phyloP scores from a whole-genome alignment of 495 filamentous ascomycete species.

The Xylaria flabelliformis region DNA sequence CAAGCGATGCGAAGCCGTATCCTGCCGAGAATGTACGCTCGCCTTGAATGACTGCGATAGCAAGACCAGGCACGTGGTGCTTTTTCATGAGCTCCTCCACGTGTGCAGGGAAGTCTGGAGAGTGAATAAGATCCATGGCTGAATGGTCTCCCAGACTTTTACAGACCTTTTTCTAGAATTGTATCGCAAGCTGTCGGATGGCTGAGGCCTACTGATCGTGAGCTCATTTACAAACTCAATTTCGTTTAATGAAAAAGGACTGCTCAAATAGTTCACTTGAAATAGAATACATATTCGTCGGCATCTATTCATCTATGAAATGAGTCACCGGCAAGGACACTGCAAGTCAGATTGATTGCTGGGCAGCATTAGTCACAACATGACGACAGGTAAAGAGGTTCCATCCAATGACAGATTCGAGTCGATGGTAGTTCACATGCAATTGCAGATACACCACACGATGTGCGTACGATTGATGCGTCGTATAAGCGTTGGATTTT shows the following conservation, averaged over 20 bases:
- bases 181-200: neutral
- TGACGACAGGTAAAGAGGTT: neutral
- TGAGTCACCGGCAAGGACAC: constrained; percentile 17
- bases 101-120: constrained; percentile 20
- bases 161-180: neutral
- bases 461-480: neutral
- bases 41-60: constrained; percentile 53
- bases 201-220: neutral
- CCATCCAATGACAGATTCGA: neutral
- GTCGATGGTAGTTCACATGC: neutral
- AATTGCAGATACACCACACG: neutral
- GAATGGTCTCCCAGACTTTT: neutral
- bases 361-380: neutral
- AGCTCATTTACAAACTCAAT: neutral
- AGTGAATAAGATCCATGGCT: constrained; percentile 14
- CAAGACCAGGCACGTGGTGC: constrained; percentile 56
- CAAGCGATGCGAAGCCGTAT: constrained; percentile 32
- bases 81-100: constrained; percentile 47
- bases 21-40: constrained; percentile 38
- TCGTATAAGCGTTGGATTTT: neutral
- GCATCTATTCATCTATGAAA: neutral
- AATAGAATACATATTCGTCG: neutral
- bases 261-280: neutral
- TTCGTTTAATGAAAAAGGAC: neutral
- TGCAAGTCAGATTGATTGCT: constrained; percentile 10